Evolutionary conservation across 768 basidiomycete species (phyloP).

Genomic region (Agaricus sinodeliciosus): DNA sequence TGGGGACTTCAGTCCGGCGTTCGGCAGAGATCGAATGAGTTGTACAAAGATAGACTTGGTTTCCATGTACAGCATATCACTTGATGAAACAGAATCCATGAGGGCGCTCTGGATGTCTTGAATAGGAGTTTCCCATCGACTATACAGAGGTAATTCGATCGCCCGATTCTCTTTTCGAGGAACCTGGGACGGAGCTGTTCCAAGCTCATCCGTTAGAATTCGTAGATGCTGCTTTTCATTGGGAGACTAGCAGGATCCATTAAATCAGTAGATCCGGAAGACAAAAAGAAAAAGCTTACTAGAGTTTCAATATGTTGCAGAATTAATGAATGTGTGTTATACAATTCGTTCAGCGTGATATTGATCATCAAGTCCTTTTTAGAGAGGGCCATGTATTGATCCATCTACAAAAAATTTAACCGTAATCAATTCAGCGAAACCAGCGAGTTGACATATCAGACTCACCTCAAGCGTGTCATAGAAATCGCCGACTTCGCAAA

Average conservation of each 20-base stretch:
- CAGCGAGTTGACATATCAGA: constrained; percentile 1
- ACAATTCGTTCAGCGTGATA: constrained; percentile 97
- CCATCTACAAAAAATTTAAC: constrained; percentile 60
- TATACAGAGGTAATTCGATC: constrained; percentile 87
- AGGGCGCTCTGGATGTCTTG: constrained; percentile 96
- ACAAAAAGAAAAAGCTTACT: constrained; percentile 40
- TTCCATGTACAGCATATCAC: constrained; percentile 99
- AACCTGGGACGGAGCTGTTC: constrained; percentile 88
- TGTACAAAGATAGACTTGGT: constrained; percentile 99
- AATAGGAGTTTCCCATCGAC: constrained; percentile 98
- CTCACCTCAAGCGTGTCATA: constrained; percentile 95
- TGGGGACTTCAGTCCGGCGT: constrained; percentile 76
- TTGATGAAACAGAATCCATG: constrained; percentile 95
- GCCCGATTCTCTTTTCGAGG: constrained; percentile 97
- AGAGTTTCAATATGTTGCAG: constrained; percentile 92
- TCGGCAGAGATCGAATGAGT: constrained; percentile 90
- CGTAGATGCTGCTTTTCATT: constrained; percentile 98
- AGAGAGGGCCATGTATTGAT: constrained; percentile 99
- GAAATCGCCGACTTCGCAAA: constrained; percentile 99
- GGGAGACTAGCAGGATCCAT: constrained; percentile 56
- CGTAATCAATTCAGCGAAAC: background rate
- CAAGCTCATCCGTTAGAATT: constrained; percentile 94
- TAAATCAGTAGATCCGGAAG: background rate
- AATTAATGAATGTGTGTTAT: constrained; percentile 96
- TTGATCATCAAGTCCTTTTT: constrained; percentile 99